Base-by-base conservation (phyloP, 2,329 filamentous ascomycete genomes). In the Waltergamsia citrina region DNA sequence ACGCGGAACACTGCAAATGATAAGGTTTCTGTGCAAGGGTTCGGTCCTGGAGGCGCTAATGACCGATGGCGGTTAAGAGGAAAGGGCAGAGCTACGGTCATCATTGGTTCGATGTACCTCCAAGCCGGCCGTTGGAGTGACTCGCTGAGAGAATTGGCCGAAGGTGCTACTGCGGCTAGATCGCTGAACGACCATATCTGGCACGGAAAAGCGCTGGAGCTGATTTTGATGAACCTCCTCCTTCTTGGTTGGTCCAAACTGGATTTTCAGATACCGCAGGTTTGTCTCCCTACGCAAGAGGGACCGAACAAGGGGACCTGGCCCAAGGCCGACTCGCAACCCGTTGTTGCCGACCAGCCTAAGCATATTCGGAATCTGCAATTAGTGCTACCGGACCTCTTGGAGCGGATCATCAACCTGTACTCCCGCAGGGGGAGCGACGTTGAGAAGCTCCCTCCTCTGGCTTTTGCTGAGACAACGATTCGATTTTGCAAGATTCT, bases 151-250 rank as follows among this genome's bases (percentile, higher is more conserved):
- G 85, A 94, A 51, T 71, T 95, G 16, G 67, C 77, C 8, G 90
- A 95, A 39, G 85, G 82, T 35, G 87, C 84, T 3, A 73, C 74
- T 8, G 76, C 81, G 45, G 81, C 86, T 12, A 81, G 85, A 46
- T 78, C 77, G 24, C 73, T 84, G 38, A 88, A 86, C 47, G 92
- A 98, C 57, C 85, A 94, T 56, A 56, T 96, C n/a, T 98, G 92
- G 90, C 86, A 95, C 59, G 92, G 85, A 14, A 96, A 96, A 58
- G 88, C 86, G 2, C 67, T 98, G 15, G 93, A 98, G 52, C 78
- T 88, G 19, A 85, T 94, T 39, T 63, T 92, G 30, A 69, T 94
- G 18, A 86, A 82, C 49, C 69, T 96, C 44, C 52, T 96, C 26
- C 73, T 96, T 47, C 76, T 94, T 41, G 83, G 79, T 20, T 94